Percentiles rank a stretch among this genome's conserved stretches.
Conservation (phyloP, 768 basidiomycete species). For the Agrocybe praecox region DNA sequence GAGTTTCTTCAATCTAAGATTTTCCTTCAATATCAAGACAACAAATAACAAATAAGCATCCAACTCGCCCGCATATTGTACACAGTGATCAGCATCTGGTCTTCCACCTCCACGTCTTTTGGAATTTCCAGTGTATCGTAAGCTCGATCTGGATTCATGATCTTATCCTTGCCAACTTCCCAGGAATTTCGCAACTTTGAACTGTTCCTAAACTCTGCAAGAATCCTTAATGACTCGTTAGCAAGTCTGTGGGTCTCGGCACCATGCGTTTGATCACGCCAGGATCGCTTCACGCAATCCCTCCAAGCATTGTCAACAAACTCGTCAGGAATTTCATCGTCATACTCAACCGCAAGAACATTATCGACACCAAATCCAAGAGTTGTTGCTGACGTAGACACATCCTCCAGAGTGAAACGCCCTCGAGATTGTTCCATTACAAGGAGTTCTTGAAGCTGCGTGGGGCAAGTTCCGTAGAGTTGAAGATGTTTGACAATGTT, state of each 20-base stretch:
- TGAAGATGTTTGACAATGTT: slow-evolving; percentile 53
- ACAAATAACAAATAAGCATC: background rate
- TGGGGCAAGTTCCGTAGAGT: slow-evolving; percentile 46
- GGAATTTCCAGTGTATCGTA: slow-evolving; percentile 73
- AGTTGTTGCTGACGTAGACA: slow-evolving; percentile 42
- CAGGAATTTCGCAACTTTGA: slow-evolving; percentile 47
- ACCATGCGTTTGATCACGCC: slow-evolving; percentile 55
- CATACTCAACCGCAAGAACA: slow-evolving; percentile 67
- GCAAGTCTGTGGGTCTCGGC: slow-evolving; percentile 51
- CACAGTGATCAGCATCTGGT: slow-evolving; percentile 75
- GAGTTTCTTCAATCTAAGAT: slow-evolving; percentile 68
- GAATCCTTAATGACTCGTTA: slow-evolving; percentile 68
- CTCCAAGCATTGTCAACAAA: slow-evolving; percentile 76
- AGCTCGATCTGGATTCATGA: slow-evolving; percentile 72
- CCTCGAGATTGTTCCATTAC: slow-evolving; percentile 63
- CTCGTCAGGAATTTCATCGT: slow-evolving; percentile 65
- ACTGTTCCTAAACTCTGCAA: slow-evolving; percentile 68
- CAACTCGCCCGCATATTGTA: slow-evolving; percentile 66
- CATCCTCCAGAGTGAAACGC: slow-evolving; percentile 63
- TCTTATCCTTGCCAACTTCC: slow-evolving; percentile 52
- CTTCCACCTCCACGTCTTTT: slow-evolving; percentile 73
- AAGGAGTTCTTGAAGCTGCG: slow-evolving; percentile 57
- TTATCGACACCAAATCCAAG: slow-evolving; percentile 73
- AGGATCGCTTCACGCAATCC: slow-evolving; percentile 54
- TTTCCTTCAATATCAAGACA: background rate